Conservation (phyloP, 768 basidiomycete genomes). For the Xerocomellus amylosporus region DNA sequence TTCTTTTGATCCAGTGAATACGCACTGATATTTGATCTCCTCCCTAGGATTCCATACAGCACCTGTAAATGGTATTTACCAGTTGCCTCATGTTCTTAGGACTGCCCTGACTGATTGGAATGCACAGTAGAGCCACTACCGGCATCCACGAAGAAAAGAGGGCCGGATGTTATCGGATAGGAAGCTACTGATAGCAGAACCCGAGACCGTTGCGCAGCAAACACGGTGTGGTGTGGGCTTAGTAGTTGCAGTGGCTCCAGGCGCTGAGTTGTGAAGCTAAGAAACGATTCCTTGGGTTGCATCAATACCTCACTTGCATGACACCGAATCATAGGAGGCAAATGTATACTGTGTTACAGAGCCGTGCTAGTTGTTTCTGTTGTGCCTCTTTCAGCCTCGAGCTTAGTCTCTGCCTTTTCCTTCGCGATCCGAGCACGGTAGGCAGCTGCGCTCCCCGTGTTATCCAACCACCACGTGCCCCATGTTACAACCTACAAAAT, state of each 20-base stretch:
- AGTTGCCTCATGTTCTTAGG: neutral
- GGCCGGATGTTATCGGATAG: neutral
- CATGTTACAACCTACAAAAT: neutral
- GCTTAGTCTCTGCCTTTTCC: slow-evolving; percentile 5
- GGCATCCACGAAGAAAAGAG: neutral
- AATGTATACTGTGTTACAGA: neutral
- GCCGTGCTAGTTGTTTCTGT: neutral
- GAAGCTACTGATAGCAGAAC: too few relatives aligned
- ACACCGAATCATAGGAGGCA: neutral
- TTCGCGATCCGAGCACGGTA: slow-evolving; percentile 12
- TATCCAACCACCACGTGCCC: slow-evolving; percentile 15
- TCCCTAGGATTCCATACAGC: neutral
- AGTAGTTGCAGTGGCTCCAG: neutral
- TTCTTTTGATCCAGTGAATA: neutral
- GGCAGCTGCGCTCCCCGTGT: slow-evolving; percentile 14
- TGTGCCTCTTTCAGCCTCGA: neutral
- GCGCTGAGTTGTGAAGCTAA: neutral
- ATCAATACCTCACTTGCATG: neutral
- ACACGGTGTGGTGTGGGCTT: neutral
- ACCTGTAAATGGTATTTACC: neutral
- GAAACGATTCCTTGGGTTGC: neutral
- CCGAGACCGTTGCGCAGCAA: too few relatives aligned
- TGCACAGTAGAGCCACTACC: neutral
- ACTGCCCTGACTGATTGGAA: neutral
- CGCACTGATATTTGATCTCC: too few relatives aligned